Conservation (phyloP, 2,329 filamentous ascomycete species). For the Microcyclospora pomicola region DNA sequence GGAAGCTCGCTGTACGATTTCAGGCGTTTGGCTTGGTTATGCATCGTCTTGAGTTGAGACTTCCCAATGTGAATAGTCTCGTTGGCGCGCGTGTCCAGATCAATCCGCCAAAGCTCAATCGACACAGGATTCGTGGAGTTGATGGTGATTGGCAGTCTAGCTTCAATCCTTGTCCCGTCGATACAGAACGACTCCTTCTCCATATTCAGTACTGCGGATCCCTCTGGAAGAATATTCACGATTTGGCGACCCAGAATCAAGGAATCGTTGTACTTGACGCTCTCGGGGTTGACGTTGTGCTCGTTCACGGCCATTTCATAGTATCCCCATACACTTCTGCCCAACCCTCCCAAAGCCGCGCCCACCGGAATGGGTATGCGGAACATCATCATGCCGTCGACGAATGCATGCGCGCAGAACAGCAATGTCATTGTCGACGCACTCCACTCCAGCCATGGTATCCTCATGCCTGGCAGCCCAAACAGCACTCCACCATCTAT, state of each 20-base stretch:
- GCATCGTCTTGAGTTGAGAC: constrained; percentile 61
- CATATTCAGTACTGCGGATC: constrained; percentile 76
- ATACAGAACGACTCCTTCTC: constrained; percentile 71
- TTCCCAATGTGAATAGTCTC: constrained; percentile 65
- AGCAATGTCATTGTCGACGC: constrained; percentile 56
- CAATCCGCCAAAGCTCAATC: constrained; percentile 77
- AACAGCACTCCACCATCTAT: constrained; percentile 82
- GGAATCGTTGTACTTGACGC: constrained; percentile 80
- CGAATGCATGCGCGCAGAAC: constrained; percentile 55
- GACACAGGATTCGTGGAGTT: constrained; percentile 83
- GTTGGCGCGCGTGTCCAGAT: constrained; percentile 65
- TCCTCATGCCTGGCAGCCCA: constrained; percentile 70
- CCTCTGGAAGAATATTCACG: constrained; percentile 93
- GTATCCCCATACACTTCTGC: constrained; percentile 69
- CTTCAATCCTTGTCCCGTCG: constrained; percentile 45
- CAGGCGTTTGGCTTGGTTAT: constrained; percentile 53
- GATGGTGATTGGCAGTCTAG: constrained; percentile 70
- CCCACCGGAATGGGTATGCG: constrained; percentile 67
- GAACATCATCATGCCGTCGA: constrained; percentile 87
- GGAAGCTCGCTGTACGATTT: constrained; percentile 32
- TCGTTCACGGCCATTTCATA: constrained; percentile 90
- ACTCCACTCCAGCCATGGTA: constrained; percentile 93
- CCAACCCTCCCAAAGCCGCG: constrained; percentile 55
- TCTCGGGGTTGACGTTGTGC: constrained; percentile 73
- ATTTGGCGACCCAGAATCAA: constrained; percentile 94